Evolutionary conservation across 2,329 filamentous ascomycete species (phyloP).

Genomic region (Monosporascus sp.): DNA sequence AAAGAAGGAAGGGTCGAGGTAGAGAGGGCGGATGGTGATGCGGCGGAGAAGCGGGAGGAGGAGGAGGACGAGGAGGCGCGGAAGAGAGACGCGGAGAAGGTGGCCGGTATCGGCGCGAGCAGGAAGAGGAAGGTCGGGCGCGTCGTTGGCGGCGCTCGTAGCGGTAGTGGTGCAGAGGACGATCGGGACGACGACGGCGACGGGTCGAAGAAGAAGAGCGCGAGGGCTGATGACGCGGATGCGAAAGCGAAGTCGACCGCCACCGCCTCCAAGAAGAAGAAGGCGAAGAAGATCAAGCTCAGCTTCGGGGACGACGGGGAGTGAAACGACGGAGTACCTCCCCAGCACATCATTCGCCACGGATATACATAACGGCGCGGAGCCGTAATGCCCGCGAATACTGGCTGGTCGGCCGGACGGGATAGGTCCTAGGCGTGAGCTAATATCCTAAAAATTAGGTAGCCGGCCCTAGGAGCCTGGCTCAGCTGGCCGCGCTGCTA

Average conservation of each 20-base stretch:
- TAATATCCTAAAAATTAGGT: no score
- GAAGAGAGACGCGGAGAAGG: constrained; percentile 26
- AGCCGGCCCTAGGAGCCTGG: no score
- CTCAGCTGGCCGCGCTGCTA: no score
- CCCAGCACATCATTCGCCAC: no score
- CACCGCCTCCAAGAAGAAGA: constrained; percentile 37
- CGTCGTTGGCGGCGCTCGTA: constrained; percentile 36
- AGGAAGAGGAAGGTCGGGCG: constrained; percentile 53
- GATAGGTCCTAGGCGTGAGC: no score
- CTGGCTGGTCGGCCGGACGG: no score
- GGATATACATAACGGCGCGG: neutral
- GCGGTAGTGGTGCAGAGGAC: constrained; percentile 28
- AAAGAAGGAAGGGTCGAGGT: constrained; percentile 20
- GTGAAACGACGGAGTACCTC: constrained; percentile 5
- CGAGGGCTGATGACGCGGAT: neutral
- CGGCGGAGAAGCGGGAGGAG: constrained; percentile 20
- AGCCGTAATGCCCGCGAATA: no score
- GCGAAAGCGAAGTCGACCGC: constrained; percentile 5
- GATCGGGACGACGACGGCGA: constrained; percentile 16
- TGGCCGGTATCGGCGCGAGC: constrained; percentile 36
- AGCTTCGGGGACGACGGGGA: constrained; percentile 58
- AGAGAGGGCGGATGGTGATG: constrained; percentile 12
- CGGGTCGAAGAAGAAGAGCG: constrained; percentile 2
- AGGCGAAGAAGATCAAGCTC: constrained; percentile 60
- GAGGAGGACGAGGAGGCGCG: constrained; percentile 15